Conservation (phyloP, 371 early-diverging fungal species). For the Nematocida ausubeli region DNA sequence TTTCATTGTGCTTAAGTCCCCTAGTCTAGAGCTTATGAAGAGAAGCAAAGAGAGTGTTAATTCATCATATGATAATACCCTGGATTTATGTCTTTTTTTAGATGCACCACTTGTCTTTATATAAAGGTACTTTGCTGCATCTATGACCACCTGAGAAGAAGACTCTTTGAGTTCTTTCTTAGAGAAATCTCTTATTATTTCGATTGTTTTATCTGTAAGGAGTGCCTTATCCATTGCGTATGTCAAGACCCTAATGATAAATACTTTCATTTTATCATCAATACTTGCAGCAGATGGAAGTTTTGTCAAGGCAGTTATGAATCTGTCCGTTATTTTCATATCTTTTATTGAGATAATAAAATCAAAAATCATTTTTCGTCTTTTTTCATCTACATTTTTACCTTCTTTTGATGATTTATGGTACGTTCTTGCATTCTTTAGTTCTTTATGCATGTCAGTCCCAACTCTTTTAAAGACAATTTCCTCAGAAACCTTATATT, state of each 20-base stretch:
- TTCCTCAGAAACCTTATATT: slow-evolving; percentile 27
- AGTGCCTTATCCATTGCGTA: neutral
- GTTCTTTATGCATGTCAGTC: slow-evolving; percentile 5
- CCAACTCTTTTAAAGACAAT: slow-evolving; percentile 24
- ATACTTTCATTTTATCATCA: slow-evolving; percentile 1
- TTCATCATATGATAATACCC: slow-evolving; percentile 1
- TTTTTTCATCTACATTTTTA: slow-evolving; percentile 31
- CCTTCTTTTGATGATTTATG: slow-evolving; percentile 25
- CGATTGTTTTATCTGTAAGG: neutral
- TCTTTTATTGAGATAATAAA: slow-evolving; percentile 40
- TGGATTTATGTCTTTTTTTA: neutral
- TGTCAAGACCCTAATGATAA: neutral
- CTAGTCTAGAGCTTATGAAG: slow-evolving; percentile 23
- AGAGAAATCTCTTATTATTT: slow-evolving; percentile 2
- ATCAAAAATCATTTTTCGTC: slow-evolving; percentile 32
- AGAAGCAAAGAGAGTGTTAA: slow-evolving; percentile 22
- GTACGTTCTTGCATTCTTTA: slow-evolving; percentile 5
- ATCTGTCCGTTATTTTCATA: neutral
- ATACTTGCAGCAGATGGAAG: slow-evolving; percentile 12
- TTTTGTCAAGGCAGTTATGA: slow-evolving; percentile 12
- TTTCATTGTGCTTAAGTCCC: slow-evolving; percentile 29
- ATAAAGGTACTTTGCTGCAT: slow-evolving; percentile 18
- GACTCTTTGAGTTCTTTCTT: neutral
- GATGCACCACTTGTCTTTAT: neutral
- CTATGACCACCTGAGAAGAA: neutral